Evolutionary conservation across 2,329 filamentous ascomycete species (phyloP), one percentile per base, ranked within the genome.

Genomic region (Corinectria fuckeliana): DNA sequence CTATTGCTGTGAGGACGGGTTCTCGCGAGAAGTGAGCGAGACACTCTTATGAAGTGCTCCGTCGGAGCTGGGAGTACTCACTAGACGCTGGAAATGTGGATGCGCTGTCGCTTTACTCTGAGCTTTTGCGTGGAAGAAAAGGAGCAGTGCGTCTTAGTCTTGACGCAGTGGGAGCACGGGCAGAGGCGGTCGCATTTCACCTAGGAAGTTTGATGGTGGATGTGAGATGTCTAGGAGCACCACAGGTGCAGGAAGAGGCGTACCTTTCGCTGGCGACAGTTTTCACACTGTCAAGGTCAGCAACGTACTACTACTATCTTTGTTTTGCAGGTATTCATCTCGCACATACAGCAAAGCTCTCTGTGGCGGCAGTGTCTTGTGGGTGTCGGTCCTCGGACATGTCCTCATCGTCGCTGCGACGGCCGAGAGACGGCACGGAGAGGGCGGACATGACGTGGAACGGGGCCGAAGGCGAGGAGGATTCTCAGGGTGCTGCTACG

Each of bases 61-160:
- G 5, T 1, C 32, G 6, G 32, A 3, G 18, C 13, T 63, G 36
- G 34, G 8, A 21, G 11, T n/a, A 34, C 62, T 53, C 58, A 67
- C 64, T 62, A 60, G n/a, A 53, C 55, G 26, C 54, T 63, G 1
- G 64, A 67, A 34, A 67, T 41, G 39, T 56, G 60, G 14, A 64
- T 57, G 14, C 63, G 56, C 32, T 64, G 58, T 25, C 63, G 56
- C 25, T 58, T 58, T 13, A 48, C 20, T 16, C 34, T 39, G 6
- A 50, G 59, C 53, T 66, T 65, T 14, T 51, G 58, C 1, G 58
- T 60, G 5, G 54, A 32, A 20, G 57, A 42, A n/a, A 56, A 58
- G 2, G 45, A 41, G 54, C 62, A 66, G 21, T 48, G 53, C 3
- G 21, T 21, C 11, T 50, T 52, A 14, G 55, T 30, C 20, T 60